Base-by-base conservation (phyloP, 2,329 filamentous ascomycete species). In the Ophiobolus disseminans region DNA sequence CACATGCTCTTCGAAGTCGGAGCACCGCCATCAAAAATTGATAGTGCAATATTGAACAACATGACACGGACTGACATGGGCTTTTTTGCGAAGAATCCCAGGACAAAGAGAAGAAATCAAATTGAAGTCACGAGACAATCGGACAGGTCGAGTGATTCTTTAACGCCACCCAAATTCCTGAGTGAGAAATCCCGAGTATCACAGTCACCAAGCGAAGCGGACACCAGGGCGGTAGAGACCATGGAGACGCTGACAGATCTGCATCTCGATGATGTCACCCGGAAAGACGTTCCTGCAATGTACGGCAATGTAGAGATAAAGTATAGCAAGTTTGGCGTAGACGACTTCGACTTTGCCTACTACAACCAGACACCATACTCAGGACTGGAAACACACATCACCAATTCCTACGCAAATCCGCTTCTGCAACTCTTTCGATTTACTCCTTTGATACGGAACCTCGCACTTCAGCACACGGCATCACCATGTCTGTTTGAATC, bases 281-380 rank as follows among this genome's bases (percentile, higher is more conserved):
- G 90, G 56, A 85, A 88, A 31, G 91, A 96, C 47, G 88, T 94
- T 4, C 89, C 93, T 17, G 83, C 89, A 7, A 90, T 94, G 78
- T 99, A 99, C 72, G 87, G 89, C 57, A 92, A 91, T 63, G 89
- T 97, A 9, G 93, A 97, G 72, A 99, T 99, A 76, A 97, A 97
- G 71, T 99, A 97, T 78, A 97, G 93, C 80, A 95, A 91, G 69
- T 99, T 97, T 73, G 94, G 94, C 16, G 91, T 99, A n/a, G 93
- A 97, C 65, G 95, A 99, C 73, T 99, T 99, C 71, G 94, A 99
- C 73, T 99, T 99, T 75, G 88, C 89, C 86, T 90, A 90, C 72
- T 99, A 95, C 79, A 99, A 99, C 74, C 91, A 90, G 69, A 97
- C 95, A 1, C 81, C 79, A 19, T 96, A 91, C 68, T 96, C 94